phyloP scores from a whole-genome alignment of 768 basidiomycete species.

The Punctularia strigosozonata region DNA sequence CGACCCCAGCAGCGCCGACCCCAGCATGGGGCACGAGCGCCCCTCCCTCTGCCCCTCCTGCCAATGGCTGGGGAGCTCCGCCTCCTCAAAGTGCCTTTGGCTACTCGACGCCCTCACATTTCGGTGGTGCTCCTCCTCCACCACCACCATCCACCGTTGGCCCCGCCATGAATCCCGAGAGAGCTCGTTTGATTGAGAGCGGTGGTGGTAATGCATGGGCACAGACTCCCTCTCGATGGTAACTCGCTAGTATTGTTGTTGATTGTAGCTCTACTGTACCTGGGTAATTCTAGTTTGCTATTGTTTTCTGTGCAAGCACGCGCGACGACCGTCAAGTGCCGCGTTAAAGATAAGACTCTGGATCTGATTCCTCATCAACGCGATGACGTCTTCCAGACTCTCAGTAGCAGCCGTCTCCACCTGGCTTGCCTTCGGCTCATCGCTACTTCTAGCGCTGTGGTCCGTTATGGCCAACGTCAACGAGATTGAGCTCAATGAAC shows the following conservation, averaged over 20 bases:
- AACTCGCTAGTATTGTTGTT: background rate
- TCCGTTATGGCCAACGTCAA: too few species aligned
- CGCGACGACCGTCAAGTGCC: too few species aligned
- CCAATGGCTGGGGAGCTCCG: background rate
- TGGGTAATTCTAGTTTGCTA: background rate
- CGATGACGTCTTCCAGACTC: too few species aligned
- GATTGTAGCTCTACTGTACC: background rate
- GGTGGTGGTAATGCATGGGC: too few species aligned
- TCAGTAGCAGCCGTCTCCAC: too few species aligned
- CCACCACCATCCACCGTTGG: conserved; percentile 31
- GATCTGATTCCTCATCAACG: too few species aligned
- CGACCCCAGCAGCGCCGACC: background rate
- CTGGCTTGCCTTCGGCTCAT: too few species aligned
- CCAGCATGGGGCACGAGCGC: background rate
- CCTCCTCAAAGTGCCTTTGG: conserved; percentile 20
- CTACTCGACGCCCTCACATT: conserved; percentile 28
- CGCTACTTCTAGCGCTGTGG: too few species aligned
- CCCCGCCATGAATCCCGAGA: conserved; percentile 54
- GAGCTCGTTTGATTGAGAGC: conserved; percentile 55
- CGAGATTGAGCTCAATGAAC: too few species aligned
- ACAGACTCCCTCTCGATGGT: too few species aligned
- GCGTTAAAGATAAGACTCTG: too few species aligned
- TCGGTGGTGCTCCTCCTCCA: conserved; percentile 30
- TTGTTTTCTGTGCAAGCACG: too few species aligned
- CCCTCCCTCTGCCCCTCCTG: background rate